Evolutionary conservation across 2,329 filamentous ascomycete genomes (phyloP).

Genomic region (Dothistroma septosporum): DNA sequence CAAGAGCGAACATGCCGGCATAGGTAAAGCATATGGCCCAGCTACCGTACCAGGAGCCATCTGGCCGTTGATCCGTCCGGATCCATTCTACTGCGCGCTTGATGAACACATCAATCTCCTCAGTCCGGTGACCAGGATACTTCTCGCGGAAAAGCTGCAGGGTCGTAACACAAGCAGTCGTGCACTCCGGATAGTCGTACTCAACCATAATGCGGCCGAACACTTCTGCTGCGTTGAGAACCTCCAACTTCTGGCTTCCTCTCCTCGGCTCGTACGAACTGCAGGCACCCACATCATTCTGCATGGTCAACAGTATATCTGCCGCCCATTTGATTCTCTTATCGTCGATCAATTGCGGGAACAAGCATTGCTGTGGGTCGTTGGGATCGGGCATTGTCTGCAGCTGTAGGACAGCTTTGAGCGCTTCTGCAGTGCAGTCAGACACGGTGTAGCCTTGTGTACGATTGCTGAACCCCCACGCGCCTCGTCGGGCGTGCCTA

Average conservation of each 20-base stretch:
- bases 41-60: slow-evolving; percentile 96
- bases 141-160: slow-evolving; percentile 75
- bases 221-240: slow-evolving; percentile 91
- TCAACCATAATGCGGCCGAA: slow-evolving; percentile 98
- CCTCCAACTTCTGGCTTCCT: slow-evolving; percentile 72
- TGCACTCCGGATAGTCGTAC: slow-evolving; percentile 97
- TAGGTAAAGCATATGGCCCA: slow-evolving; percentile 99
- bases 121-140: slow-evolving; percentile 73
- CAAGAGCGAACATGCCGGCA: slow-evolving; percentile 91
- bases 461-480: slow-evolving; percentile 92
- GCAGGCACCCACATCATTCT: slow-evolving; percentile 80
- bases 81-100: slow-evolving; percentile 75
- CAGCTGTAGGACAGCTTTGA: slow-evolving; percentile 80
- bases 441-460: slow-evolving; percentile 93
- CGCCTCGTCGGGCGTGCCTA: slow-evolving; percentile 84
- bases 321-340: slow-evolving; percentile 80
- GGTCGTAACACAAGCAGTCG: slow-evolving; percentile 86
- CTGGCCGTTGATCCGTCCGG: slow-evolving; percentile 67
- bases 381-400: slow-evolving; percentile 63
- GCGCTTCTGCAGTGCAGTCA: slow-evolving; percentile 86
- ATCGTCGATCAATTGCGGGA: slow-evolving; percentile 68
- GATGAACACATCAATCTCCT: slow-evolving; percentile 72
- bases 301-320: slow-evolving; percentile 86
- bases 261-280: slow-evolving; percentile 85
- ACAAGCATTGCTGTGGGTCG: slow-evolving; percentile 39